Conservation (phyloP, 306 rosid species). For the Rubus parviflorus region DNA sequence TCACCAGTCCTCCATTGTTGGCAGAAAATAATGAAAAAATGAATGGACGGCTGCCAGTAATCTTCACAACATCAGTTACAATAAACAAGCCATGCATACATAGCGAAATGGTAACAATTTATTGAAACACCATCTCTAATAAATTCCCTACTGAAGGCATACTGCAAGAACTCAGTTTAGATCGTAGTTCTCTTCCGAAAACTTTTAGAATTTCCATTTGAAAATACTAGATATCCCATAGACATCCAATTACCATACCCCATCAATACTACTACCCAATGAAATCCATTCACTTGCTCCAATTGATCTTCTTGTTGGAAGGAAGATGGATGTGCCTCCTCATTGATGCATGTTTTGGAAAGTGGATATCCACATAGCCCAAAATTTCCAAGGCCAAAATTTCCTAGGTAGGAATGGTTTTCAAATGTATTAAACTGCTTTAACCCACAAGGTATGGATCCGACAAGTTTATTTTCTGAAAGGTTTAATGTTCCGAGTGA, state of each 20-base stretch:
- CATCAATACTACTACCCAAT: neutral
- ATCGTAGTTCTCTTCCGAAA: neutral
- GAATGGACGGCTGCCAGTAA: no score
- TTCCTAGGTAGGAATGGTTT: neutral
- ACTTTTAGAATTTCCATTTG: neutral
- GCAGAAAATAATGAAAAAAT: no score
- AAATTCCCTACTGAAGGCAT: neutral
- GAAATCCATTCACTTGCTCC: neutral
- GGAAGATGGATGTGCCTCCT: neutral
- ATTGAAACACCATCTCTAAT: no score
- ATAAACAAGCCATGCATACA: no score
- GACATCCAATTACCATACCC: neutral
- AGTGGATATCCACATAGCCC: conserved; percentile 16
- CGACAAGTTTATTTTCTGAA: neutral
- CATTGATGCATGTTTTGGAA: neutral
- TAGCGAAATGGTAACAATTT: no score
- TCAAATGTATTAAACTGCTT: neutral
- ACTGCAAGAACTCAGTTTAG: neutral
- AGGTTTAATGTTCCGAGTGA: neutral
- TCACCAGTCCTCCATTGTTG: no score
- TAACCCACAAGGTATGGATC: neutral
- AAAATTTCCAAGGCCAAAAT: neutral
- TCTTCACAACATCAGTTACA: no score
- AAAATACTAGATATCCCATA: neutral
- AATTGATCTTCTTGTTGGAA: neutral